These are phyloP conservation scores for Alternaria angustiovoidea DNA, from an alignment of 2,329 filamentous ascomycete species.

Conservation along the genomic window DNA sequence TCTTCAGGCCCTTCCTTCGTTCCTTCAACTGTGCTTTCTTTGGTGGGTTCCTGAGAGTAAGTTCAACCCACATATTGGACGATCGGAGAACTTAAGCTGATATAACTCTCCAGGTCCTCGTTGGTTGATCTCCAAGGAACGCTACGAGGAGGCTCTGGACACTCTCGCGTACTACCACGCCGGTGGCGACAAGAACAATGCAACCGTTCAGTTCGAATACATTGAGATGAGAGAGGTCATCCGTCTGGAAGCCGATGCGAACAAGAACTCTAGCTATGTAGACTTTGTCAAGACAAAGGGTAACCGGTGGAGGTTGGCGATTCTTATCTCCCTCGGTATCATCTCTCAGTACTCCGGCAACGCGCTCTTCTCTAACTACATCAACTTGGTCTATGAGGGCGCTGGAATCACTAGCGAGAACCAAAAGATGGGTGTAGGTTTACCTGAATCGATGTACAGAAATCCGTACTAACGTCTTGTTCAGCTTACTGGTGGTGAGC, in stretches of 20 bases:
- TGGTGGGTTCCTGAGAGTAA: slow-evolving; percentile 65
- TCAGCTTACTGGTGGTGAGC: slow-evolving; percentile 58
- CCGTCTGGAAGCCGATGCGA: slow-evolving; percentile 61
- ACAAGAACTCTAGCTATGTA: slow-evolving; percentile 62
- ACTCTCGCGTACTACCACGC: slow-evolving; percentile 71
- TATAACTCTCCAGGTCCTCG: slow-evolving; percentile 43
- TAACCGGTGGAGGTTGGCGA: slow-evolving; percentile 70
- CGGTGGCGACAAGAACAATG: slow-evolving; percentile 65
- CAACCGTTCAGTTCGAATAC: slow-evolving; percentile 71
- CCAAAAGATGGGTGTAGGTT: slow-evolving; percentile 52
- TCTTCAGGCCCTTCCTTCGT: slow-evolving; percentile 57
- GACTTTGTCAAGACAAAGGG: slow-evolving; percentile 70
- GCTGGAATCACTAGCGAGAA: slow-evolving; percentile 64
- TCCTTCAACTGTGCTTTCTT: slow-evolving; percentile 69
- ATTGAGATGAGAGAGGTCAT: slow-evolving; percentile 72
- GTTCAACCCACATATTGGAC: not conserved
- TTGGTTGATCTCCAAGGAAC: slow-evolving; percentile 70
- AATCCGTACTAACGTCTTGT: slow-evolving; percentile 6
- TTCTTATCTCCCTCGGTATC: slow-evolving; percentile 69
- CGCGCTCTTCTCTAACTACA: slow-evolving; percentile 72
- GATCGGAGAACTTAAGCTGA: not conserved
- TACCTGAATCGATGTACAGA: not conserved
- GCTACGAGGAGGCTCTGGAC: slow-evolving; percentile 67
- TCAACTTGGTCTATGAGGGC: slow-evolving; percentile 67
- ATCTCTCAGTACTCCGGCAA: slow-evolving; percentile 75